These are phyloP conservation scores for Periconia sp. DNA, from an alignment of 2,329 filamentous ascomycete genomes.

Conservation along the genomic window DNA sequence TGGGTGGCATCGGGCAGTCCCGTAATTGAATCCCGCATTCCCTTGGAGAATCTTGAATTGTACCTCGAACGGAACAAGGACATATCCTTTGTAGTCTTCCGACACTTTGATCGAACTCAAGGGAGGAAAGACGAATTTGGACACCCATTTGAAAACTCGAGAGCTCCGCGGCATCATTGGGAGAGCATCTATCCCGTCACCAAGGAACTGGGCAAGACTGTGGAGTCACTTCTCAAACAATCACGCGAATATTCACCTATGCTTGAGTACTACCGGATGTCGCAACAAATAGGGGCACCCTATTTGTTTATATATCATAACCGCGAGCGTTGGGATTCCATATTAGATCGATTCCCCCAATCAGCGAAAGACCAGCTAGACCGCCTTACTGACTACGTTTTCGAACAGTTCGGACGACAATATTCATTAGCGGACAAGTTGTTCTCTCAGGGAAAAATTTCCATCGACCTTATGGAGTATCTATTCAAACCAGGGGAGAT, in stretches of 20 bases:
- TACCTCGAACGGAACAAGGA: conserved; percentile 14
- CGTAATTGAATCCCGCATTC: conserved; percentile 8
- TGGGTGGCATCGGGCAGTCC: conserved; percentile 5
- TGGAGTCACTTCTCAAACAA: conserved; percentile 1
- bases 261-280: not conserved
- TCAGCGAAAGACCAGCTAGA: too few relatives aligned
- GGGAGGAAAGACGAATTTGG: not conserved
- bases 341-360: too few relatives aligned
- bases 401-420: conserved; percentile 7
- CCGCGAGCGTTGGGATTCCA: conserved; percentile 2
- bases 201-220: conserved; percentile 1
- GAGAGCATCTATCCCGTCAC: conserved; percentile 8
- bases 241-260: conserved; percentile 3
- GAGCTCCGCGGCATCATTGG: not conserved
- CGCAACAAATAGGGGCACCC: conserved; percentile 9
- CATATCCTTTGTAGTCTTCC: conserved; percentile 14
- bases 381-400: conserved; percentile 4
- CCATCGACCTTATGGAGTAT: conserved; percentile 7
- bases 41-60: conserved; percentile 10
- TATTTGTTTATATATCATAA: conserved; percentile 16
- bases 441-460: conserved; percentile 5
- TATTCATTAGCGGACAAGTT: conserved; percentile 7
- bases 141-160: not conserved
- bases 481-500: conserved; percentile 15
- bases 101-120: conserved; percentile 2